Conservation (phyloP, 768 basidiomycete genomes). For the Pluteus cervinus region DNA sequence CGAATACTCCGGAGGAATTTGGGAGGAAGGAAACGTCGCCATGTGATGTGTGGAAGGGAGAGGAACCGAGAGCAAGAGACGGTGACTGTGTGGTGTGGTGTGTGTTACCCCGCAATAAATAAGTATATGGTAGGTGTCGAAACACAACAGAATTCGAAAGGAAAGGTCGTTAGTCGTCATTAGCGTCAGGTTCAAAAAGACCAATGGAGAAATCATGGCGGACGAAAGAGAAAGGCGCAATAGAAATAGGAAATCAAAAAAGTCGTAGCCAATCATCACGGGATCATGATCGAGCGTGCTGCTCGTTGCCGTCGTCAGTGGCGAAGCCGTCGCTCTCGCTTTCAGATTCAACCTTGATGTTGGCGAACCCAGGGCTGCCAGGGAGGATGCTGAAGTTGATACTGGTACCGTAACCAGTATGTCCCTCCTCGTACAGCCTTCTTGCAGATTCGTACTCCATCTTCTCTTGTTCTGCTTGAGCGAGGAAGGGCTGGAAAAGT, state of each 20-base stretch:
- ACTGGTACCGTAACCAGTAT: conserved; percentile 57
- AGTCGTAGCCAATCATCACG: conserved; percentile 10
- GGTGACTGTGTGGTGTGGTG: no score
- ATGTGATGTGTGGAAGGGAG: no score
- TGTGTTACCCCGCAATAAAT: not conserved
- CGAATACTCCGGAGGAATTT: no score
- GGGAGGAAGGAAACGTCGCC: no score
- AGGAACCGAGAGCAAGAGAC: no score
- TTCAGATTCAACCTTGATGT: conserved; percentile 59
- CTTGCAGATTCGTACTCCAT: conserved; percentile 86
- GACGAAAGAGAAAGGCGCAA: conserved; percentile 1
- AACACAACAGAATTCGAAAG: conserved; percentile 5
- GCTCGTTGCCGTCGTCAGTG: conserved; percentile 41
- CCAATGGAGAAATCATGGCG: conserved; percentile 7
- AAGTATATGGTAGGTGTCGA: conserved; percentile 1
- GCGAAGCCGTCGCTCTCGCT: conserved; percentile 63
- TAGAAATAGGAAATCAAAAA: conserved; percentile 2
- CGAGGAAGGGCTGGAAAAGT: conserved; percentile 71
- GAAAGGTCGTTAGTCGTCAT: conserved; percentile 28
- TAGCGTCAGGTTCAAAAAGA: conserved; percentile 12
- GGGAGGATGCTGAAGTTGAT: conserved; percentile 83
- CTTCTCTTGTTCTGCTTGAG: conserved; percentile 93
- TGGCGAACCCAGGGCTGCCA: conserved; percentile 57
- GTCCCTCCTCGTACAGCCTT: conserved; percentile 82
- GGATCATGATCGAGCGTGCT: conserved; percentile 23